phyloP scores from a whole-genome alignment of 352 stramenopile genomes.

The Blastocystis sp. region DNA sequence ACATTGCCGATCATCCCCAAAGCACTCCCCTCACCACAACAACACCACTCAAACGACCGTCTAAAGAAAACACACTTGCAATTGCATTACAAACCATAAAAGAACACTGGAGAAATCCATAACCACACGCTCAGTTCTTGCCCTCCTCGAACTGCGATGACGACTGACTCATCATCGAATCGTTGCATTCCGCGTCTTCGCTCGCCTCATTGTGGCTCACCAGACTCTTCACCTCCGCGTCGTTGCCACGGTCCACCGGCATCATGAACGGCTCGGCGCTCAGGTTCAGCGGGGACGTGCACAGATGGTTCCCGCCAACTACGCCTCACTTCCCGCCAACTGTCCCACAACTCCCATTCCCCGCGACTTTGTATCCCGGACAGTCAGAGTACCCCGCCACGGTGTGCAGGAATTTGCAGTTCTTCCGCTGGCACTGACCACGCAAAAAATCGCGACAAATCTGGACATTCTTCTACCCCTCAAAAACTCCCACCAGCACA shows the following conservation, averaged over 20 bases:
- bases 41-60: no score
- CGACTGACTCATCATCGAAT: not conserved
- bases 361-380: not conserved
- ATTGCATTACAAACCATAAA: no score
- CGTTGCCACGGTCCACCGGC: not conserved
- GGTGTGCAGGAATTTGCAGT: conserved; percentile 68
- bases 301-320: conserved; percentile 1
- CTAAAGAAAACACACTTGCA: no score
- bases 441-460: conserved; percentile 68
- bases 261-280: not conserved
- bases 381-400: not conserved
- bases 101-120: not conserved
- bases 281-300: not conserved
- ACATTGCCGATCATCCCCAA: no score
- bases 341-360: not conserved
- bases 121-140: not conserved
- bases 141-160: not conserved
- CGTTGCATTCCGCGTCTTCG: not conserved
- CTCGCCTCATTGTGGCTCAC: not conserved
- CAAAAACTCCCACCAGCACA: not conserved
- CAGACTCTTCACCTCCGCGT: not conserved
- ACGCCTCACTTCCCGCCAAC: not conserved
- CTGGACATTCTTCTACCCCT: conserved; percentile 32
- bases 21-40: no score
- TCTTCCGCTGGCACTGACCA: conserved; percentile 62